These are phyloP conservation scores for Exophiala spinifera DNA, from an alignment of 2,329 filamentous ascomycete genomes.

Conservation along the genomic window DNA sequence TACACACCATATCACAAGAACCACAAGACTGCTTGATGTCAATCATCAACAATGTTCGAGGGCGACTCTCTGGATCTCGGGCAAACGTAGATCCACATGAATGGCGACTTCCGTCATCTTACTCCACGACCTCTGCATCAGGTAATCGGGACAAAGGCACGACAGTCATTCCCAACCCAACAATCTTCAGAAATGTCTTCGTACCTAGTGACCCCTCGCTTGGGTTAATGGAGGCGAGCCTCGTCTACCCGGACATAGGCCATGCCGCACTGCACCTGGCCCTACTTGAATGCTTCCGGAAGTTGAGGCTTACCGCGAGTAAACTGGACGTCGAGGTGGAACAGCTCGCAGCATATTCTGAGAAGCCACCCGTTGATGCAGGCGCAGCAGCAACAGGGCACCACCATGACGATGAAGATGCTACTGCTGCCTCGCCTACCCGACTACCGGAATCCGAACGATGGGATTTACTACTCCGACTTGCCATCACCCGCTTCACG, in stretches of 20 bases:
- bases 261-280: conserved; percentile 21
- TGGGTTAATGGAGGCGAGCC: not conserved
- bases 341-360: conserved; percentile 1
- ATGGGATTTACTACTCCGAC: conserved; percentile 16
- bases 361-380: too few species aligned
- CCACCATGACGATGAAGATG: too few species aligned
- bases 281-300: conserved; percentile 22
- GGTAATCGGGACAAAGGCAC: not conserved
- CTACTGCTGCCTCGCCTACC: not conserved
- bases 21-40: not conserved
- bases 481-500: conserved; percentile 19
- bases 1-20: too few species aligned
- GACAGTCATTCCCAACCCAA: conserved; percentile 17
- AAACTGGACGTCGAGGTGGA: conserved; percentile 5
- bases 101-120: conserved; percentile 7
- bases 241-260: conserved; percentile 16
- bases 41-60: conserved; percentile 2
- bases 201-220: conserved; percentile 2
- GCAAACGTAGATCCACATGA: conserved; percentile 7
- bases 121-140: conserved; percentile 1
- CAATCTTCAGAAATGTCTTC: conserved; percentile 17
- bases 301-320: conserved; percentile 10
- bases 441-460: conserved; percentile 4
- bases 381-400: too few species aligned
- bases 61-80: not conserved